Evolutionary conservation across 371 early-diverging fungal genomes (phyloP).

Genomic region (Apophysomyces variabilis): DNA sequence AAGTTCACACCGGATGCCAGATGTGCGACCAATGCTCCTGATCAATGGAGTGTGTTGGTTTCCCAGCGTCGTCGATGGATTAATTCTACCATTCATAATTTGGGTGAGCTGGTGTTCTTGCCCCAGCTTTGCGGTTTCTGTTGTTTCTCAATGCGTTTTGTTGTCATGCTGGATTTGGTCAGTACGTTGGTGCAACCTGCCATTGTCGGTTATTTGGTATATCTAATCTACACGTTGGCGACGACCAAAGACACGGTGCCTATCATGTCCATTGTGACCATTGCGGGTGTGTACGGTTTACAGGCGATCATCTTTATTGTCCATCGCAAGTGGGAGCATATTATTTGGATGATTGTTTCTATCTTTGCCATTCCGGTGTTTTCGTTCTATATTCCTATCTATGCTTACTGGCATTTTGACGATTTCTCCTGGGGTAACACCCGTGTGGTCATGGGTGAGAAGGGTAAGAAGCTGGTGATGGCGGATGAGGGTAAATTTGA

Average conservation of each 20-base stretch:
- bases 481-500: constrained; percentile 73
- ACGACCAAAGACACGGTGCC: constrained; percentile 47
- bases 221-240: constrained; percentile 66
- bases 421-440: constrained; percentile 90
- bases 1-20: constrained; percentile 94
- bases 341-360: constrained; percentile 83
- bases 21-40: constrained; percentile 95
- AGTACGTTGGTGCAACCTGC: constrained; percentile 92
- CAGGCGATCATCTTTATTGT: constrained; percentile 84
- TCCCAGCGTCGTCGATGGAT: constrained; percentile 98
- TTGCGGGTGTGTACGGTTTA: constrained; percentile 80
- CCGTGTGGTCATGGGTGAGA: constrained; percentile 75
- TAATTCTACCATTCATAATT: constrained; percentile 95
- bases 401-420: constrained; percentile 89
- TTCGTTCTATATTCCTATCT: constrained; percentile 61
- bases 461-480: constrained; percentile 52
- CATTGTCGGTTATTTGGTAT: constrained; percentile 79
- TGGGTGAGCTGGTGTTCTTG: constrained; percentile 87
- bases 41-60: constrained; percentile 87
- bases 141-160: constrained; percentile 96
- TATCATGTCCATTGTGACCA: constrained; percentile 60
- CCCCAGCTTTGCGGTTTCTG: constrained; percentile 93
- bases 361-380: constrained; percentile 66
- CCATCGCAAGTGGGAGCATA: constrained; percentile 72
- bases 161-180: constrained; percentile 89